Evolutionary conservation across 1,284 basidiomycete species (phyloP), one percentile per base, ranked within the genome.

Genomic region (Ganoderma boninense): DNA sequence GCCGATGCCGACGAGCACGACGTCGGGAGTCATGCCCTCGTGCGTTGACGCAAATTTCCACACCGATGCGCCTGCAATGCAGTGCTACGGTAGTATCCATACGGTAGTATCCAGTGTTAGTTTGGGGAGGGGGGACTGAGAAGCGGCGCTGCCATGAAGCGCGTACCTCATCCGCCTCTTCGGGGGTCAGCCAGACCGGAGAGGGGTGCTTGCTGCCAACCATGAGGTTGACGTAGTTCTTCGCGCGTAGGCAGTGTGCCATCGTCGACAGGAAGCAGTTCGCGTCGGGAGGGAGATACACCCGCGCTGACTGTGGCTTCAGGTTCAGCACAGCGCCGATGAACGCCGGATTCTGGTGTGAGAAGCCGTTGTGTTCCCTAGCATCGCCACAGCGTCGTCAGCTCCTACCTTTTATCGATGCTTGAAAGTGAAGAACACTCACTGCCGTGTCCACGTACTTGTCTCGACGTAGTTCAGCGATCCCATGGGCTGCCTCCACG

Each of bases 251-350:
- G 76, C 93, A 95, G 81, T 97, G 96, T 4, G 92, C 89, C 69
- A 96, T 86, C 29, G 91, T 92, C 56, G 91, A 93, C 69, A 96
- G 82, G 82, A 92, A 91, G 76, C 92, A 93, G 81, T 97, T 97
- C 44, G 93, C 92, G 78, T 97, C 96, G n/a, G 95, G 93, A 0
- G 96, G 95, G 44, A 97, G 85, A 80, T 97, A 97, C 52, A 97
- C 92, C 18, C 96, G 89, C 0, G 92, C 93, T 62, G 92, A 85
- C 59, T 84, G 82, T 20, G 92, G 87, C 73, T 95, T 95, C 70
- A 97, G 82, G 74, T 91, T 89, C 70, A 97, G 87, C 43, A 97
- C 87, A 1, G 91, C 91, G 43, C 93, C 93, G 74, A 97, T 95
- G 78, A 97, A 93, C 2, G 92, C 90, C 0, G 95, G 95, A 76